Evolutionary conservation across 208 protist genomes (phyloP).

Genomic region (Crithidia brevicula): DNA sequence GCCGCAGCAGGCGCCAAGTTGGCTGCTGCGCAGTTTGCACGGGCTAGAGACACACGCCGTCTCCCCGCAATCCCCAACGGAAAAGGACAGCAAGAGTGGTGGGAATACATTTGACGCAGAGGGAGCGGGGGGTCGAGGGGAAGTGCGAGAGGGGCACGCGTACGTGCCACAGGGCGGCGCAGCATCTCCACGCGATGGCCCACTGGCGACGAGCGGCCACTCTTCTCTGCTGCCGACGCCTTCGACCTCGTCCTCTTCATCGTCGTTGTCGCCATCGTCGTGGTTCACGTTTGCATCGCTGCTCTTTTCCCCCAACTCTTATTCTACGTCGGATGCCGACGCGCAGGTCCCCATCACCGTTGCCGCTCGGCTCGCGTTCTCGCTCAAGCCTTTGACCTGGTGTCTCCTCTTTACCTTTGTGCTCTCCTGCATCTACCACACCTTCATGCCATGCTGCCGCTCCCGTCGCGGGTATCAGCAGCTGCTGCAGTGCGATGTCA

Average conservation of each 20-base stretch:
- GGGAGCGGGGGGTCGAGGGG: too few relatives aligned
- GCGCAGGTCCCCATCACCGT: conserved; percentile 8
- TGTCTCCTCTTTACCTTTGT: conserved; percentile 56
- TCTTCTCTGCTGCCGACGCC: neutral
- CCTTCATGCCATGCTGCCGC: conserved; percentile 63
- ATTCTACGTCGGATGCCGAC: neutral
- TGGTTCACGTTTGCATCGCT: neutral
- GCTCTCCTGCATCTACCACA: conserved; percentile 58
- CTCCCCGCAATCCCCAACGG: too few relatives aligned
- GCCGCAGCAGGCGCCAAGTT: conserved; percentile 9
- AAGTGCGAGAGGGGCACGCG: neutral
- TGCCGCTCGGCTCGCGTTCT: conserved; percentile 14
- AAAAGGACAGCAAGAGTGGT: too few relatives aligned
- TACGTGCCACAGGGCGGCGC: conserved; percentile 11
- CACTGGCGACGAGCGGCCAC: neutral
- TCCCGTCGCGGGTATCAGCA: conserved; percentile 46
- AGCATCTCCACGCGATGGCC: conserved; percentile 1
- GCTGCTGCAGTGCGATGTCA: conserved; percentile 64
- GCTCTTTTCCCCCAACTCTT: neutral
- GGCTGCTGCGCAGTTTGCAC: conserved; percentile 22
- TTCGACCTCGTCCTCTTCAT: neutral
- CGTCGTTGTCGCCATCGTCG: neutral
- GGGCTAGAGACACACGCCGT: neutral
- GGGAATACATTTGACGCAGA: too few relatives aligned
- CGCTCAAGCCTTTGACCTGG: conserved; percentile 19